Evolutionary conservation across 164 flowering plant species (phyloP).

Genomic region (Brasenia schreberi): DNA sequence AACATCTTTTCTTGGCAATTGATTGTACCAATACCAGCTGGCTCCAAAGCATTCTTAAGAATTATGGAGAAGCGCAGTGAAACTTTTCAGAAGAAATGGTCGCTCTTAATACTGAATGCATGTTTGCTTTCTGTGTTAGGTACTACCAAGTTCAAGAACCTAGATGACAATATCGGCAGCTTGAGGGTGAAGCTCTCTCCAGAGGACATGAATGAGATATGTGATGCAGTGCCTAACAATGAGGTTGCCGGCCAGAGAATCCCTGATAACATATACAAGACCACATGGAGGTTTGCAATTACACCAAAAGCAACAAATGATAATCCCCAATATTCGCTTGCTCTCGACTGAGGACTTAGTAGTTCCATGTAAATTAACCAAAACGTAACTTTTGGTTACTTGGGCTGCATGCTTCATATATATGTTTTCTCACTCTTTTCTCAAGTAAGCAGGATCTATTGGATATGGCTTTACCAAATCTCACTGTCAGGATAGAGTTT

Average conservation of each 20-base stretch:
- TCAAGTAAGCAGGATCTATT: no score
- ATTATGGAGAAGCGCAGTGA: not conserved
- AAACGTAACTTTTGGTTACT: no score
- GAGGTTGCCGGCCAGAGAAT: slow-evolving; percentile 17
- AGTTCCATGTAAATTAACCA: no score
- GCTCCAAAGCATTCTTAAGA: not conserved
- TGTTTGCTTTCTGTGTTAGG: slow-evolving; percentile 8
- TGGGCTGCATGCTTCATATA: no score
- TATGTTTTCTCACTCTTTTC: no score
- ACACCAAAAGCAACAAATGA: slow-evolving; percentile 12
- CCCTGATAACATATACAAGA: not conserved
- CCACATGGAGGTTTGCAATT: slow-evolving; percentile 21
- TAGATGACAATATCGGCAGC: slow-evolving; percentile 18
- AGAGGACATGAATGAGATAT: slow-evolving; percentile 17
- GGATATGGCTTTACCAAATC: no score
- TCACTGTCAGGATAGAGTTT: no score
- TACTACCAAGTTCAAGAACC: slow-evolving; percentile 21
- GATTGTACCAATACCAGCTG: not conserved
- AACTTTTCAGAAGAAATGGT: not conserved
- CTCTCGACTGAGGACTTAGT: no score
- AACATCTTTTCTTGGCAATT: not conserved
- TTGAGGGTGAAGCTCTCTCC: slow-evolving; percentile 14
- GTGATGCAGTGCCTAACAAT: slow-evolving; percentile 17
- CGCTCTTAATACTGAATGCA: not conserved
- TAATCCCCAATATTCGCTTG: no score